A percentile compares a stretch with the other conserved stretches of the same genome.
These are phyloP conservation scores for Wickerhamiella vanderwaltii DNA, from an alignment of 805 yeast species.

Conservation along the genomic window DNA sequence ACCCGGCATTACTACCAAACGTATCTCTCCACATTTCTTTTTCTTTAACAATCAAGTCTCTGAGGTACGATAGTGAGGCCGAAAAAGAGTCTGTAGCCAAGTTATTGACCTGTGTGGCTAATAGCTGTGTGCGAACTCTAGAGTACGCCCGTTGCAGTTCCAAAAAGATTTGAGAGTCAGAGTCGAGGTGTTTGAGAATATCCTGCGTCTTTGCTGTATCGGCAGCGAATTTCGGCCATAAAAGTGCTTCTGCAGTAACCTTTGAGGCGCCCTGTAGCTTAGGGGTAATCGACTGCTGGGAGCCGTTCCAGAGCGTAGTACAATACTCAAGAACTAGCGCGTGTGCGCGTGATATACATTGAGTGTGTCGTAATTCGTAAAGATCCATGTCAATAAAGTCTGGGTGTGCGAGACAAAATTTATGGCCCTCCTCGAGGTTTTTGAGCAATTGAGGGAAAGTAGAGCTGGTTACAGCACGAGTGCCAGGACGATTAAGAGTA, in stretches of 20 bases:
- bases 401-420: constrained; percentile 41
- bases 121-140: constrained; percentile 6
- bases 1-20: constrained; percentile 32
- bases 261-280: constrained; percentile 8
- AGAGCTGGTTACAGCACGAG: constrained; percentile 45
- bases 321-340: constrained; percentile 58
- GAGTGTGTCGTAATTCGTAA: constrained; percentile 62
- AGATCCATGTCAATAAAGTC: constrained; percentile 60
- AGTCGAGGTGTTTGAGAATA: not conserved
- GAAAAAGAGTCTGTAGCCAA: constrained; percentile 18
- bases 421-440: constrained; percentile 55
- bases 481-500: constrained; percentile 56
- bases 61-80: constrained; percentile 50
- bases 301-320: constrained; percentile 27
- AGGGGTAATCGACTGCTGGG: constrained; percentile 7
- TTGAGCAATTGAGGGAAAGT: constrained; percentile 42
- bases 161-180: not conserved
- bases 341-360: constrained; percentile 70
- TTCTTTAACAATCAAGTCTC: constrained; percentile 47
- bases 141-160: constrained; percentile 9
- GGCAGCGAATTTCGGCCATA: constrained; percentile 18
- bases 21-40: constrained; percentile 42
- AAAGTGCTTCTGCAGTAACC: constrained; percentile 16
- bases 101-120: constrained; percentile 12
- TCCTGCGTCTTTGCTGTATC: constrained; percentile 13